These are phyloP conservation scores for Umbelopsis sp. DNA, from an alignment of 371 early-diverging fungal species.

Conservation along the genomic window DNA sequence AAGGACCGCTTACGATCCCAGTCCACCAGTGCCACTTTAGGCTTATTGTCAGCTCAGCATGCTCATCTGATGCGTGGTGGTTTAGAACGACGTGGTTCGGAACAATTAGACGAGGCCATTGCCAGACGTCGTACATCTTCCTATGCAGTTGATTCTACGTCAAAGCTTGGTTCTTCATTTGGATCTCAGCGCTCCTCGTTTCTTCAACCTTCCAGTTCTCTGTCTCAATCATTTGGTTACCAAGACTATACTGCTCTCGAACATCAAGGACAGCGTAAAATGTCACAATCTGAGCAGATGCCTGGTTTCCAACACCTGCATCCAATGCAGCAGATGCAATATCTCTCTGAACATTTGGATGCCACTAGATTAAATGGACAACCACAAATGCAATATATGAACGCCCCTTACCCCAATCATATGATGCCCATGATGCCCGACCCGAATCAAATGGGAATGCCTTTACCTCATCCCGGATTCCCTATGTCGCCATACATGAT, in stretches of 20 bases:
- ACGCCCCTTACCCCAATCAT: not conserved
- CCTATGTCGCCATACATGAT: conserved; percentile 15
- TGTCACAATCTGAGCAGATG: conserved; percentile 8
- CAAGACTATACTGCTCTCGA: conserved; percentile 12
- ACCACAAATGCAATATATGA: not conserved
- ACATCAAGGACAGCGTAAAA: conserved; percentile 11
- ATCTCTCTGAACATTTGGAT: conserved; percentile 1
- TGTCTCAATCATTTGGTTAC: conserved; percentile 6
- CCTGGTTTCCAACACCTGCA: conserved; percentile 1
- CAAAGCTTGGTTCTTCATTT: conserved; percentile 2
- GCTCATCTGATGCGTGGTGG: not conserved
- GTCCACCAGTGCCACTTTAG: not conserved
- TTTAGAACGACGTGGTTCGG: not conserved
- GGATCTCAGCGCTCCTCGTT: conserved; percentile 13
- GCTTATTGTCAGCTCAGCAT: conserved; percentile 4
- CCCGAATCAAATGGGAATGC: not conserved
- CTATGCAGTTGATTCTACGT: not conserved
- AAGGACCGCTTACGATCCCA: conserved; percentile 10
- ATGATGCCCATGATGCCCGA: conserved; percentile 13
- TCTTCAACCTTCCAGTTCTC: not conserved
- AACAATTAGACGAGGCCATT: conserved; percentile 14
- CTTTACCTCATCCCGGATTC: not conserved
- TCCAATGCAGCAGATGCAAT: conserved; percentile 13
- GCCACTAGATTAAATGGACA: conserved; percentile 7
- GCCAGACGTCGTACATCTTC: conserved; percentile 2